Conservation (phyloP, 1,284 basidiomycete genomes). For the Microbotryum intermedium region DNA sequence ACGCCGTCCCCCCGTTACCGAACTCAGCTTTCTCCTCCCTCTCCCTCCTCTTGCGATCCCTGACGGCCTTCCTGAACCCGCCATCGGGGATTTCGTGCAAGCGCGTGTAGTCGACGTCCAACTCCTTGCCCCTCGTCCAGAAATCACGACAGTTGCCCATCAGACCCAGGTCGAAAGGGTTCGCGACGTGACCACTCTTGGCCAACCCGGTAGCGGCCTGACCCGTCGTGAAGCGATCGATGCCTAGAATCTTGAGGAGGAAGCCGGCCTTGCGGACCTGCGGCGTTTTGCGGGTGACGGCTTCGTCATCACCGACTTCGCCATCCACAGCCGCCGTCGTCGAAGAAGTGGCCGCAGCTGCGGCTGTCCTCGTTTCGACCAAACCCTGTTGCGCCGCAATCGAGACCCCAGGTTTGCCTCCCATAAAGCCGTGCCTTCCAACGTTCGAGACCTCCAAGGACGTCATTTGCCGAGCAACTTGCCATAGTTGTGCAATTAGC, state of each 20-base stretch:
- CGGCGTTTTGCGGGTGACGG: conserved; percentile 16
- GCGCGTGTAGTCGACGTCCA: conserved; percentile 80
- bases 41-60: conserved; percentile 11
- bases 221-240: conserved; percentile 87
- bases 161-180: conserved; percentile 86
- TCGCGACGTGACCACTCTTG: conserved; percentile 51
- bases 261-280: conserved; percentile 46
- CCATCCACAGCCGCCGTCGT: conserved; percentile 20
- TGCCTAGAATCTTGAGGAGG: conserved; percentile 77
- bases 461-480: conserved; percentile 88
- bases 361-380: conserved; percentile 5
- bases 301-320: conserved; percentile 18
- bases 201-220: conserved; percentile 72
- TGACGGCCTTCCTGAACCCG: conserved; percentile 7
- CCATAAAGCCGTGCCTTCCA: conserved; percentile 93
- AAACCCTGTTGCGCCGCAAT: conserved; percentile 6
- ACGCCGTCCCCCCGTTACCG: background rate
- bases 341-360: background rate
- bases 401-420: conserved; percentile 38
- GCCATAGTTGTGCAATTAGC: conserved; percentile 77
- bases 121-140: conserved; percentile 74
- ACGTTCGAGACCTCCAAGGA: conserved; percentile 93
- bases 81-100: conserved; percentile 73
- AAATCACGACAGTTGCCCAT: conserved; percentile 88
- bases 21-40: conserved; percentile 2